Evolutionary conservation across 345 rosid species (phyloP), one percentile per base, ranked within the genome.

Genomic region (Rhodamnia argentea): DNA sequence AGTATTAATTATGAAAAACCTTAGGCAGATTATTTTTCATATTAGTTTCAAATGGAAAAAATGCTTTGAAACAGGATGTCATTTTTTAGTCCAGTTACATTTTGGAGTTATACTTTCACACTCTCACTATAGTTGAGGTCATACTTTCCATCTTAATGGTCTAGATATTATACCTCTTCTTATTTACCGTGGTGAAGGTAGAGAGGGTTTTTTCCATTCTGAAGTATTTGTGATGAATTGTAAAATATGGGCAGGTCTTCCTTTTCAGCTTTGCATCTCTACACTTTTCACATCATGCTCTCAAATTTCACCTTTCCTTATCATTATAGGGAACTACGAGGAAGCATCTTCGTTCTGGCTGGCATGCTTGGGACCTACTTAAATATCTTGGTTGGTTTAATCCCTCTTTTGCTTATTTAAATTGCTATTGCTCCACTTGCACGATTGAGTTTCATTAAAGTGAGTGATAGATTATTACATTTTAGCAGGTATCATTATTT

Each of bases 301-400:
- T 83, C 58, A 58, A 53, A 29, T 47, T 12, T 86, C 11, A 14
- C 37, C 84, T 60, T 86, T 47, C 26, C 47, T 75, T 75, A 32
- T 5, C 47, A 64, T 85, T 54, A 64, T 85, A 97, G 99, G 94
- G 95, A 95, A 85, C 90, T 97, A 87, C 92, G 96, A 88, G 89
- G 87, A 11, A 93, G 90, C 90, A 90, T 94, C 56, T 32, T 93
- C 83, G 90, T 97, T 88, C 84, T 97, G 90, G 95, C 94, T 83
- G 99, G 99, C 90, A 97, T 97, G 99, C 92, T 97, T 78, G 86
- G 92, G 85, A 96, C 99, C 57, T 96, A 95, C 88, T 88, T 96
- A 86, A 94, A 94, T 88, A 88, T 97, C 90, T 86, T 97, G 99
- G 99, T 97, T 86, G 86, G 96, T 94, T 86, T 56, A 75, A 88